Conservation (phyloP, 2,329 filamentous ascomycete genomes). For the Teratosphaeria pseudoeucalypti region DNA sequence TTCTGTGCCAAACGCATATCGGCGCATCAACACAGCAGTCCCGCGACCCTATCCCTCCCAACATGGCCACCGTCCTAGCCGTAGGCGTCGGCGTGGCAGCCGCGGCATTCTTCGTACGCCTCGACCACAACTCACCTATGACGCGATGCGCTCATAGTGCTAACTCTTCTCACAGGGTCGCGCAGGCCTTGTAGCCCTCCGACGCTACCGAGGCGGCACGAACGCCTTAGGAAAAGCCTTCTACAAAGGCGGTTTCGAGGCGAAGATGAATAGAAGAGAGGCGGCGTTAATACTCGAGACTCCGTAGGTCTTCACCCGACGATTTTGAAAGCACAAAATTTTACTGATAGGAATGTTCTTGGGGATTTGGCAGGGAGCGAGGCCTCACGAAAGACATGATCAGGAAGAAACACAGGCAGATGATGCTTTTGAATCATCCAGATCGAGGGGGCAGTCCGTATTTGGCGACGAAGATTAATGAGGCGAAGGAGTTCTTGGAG, state of each 20-base stretch:
- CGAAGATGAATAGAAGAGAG: slow-evolving; percentile 85
- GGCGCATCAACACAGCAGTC: neutral
- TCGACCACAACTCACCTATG: neutral
- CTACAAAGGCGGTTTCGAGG: slow-evolving; percentile 98
- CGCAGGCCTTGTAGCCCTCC: slow-evolving; percentile 79
- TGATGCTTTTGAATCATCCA: slow-evolving; percentile 97
- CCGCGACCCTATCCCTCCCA: neutral
- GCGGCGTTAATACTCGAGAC: slow-evolving; percentile 84
- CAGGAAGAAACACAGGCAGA: slow-evolving; percentile 84
- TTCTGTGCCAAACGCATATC: neutral
- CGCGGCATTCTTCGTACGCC: slow-evolving; percentile 53
- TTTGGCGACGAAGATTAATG: slow-evolving; percentile 93
- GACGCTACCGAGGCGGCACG: slow-evolving; percentile 63
- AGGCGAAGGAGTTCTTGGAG: slow-evolving; percentile 92
- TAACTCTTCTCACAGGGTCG: slow-evolving; percentile 54
- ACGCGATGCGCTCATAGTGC: neutral
- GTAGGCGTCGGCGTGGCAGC: slow-evolving; percentile 53
- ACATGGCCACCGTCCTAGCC: slow-evolving; percentile 50
- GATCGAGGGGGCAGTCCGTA: slow-evolving; percentile 96
- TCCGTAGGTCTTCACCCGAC: slow-evolving; percentile 49
- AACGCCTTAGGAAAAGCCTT: slow-evolving; percentile 80
- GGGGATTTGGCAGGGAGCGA: slow-evolving; percentile 56
- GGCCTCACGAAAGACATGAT: slow-evolving; percentile 84
- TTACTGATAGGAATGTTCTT: neutral
- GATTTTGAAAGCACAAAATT: neutral